Percentiles rank a stretch among this genome's conserved stretches.
These are phyloP conservation scores for Solanum gracilifrons DNA, from an alignment of 257 asterid genomes.

Conservation along the genomic window DNA sequence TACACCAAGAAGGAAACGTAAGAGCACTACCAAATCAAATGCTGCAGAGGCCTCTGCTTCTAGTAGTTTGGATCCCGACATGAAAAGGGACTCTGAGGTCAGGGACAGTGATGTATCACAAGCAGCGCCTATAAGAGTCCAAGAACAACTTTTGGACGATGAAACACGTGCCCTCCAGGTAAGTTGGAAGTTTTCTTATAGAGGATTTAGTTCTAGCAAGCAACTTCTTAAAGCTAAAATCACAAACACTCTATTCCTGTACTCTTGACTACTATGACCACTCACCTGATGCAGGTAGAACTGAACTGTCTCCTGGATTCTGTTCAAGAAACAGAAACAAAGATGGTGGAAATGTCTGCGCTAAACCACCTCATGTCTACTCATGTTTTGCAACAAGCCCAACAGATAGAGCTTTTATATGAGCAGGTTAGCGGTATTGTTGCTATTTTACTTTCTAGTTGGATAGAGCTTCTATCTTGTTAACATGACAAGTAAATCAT, in stretches of 20 bases:
- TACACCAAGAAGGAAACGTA: conserved; percentile 66
- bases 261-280: neutral
- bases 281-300: conserved; percentile 45
- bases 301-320: conserved; percentile 74
- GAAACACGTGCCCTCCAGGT: conserved; percentile 95
- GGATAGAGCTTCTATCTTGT: neutral
- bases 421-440: conserved; percentile 46
- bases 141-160: conserved; percentile 64
- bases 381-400: conserved; percentile 85
- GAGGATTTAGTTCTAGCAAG: neutral
- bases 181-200: neutral
- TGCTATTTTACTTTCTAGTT: neutral
- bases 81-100: conserved; percentile 24
- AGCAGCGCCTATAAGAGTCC: conserved; percentile 49
- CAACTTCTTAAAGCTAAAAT: neutral
- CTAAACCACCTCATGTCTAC: conserved; percentile 95
- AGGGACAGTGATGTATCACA: conserved; percentile 34
- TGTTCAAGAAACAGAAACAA: conserved; percentile 80
- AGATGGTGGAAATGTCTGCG: conserved; percentile 94
- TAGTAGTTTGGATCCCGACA: conserved; percentile 13
- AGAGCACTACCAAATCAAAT: conserved; percentile 15
- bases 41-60: conserved; percentile 26
- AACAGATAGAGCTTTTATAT: conserved; percentile 75
- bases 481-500: neutral
- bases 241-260: neutral